A percentile compares a stretch with the other conserved stretches of the same genome.
Conservation (phyloP, 345 rosid genomes). For the Ceriops zippeliana region DNA sequence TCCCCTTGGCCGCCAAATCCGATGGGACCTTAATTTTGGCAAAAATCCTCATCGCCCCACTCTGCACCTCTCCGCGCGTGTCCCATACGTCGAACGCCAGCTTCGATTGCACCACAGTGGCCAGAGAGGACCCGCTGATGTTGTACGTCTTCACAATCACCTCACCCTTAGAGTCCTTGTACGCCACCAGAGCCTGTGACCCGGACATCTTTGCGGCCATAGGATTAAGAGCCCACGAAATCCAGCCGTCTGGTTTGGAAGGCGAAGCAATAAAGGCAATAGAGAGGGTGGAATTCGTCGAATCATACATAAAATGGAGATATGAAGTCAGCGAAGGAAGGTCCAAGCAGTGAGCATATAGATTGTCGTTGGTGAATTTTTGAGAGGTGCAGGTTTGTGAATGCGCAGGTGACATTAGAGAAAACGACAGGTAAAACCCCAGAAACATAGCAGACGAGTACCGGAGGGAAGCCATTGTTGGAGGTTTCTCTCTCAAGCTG, state of each 20-base stretch:
- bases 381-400: constrained; percentile 13
- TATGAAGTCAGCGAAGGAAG: constrained; percentile 24
- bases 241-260: constrained; percentile 20
- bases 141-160: constrained; percentile 42
- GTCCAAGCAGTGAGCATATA: constrained; percentile 26
- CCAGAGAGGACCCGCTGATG: constrained; percentile 26
- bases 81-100: constrained; percentile 62
- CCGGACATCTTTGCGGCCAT: constrained; percentile 14
- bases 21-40: constrained; percentile 57
- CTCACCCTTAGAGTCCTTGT: constrained; percentile 12
- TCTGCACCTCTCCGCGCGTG: constrained; percentile 35
- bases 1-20: constrained; percentile 29
- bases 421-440: not conserved
- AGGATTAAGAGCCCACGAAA: constrained; percentile 29
- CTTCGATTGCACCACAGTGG: constrained; percentile 28
- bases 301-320: constrained; percentile 20
- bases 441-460: not conserved
- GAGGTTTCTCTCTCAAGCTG: too few species aligned
- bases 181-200: constrained; percentile 25
- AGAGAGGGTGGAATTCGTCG: constrained; percentile 21
- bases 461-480: constrained; percentile 7
- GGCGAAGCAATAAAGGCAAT: constrained; percentile 25
- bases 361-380: constrained; percentile 9
- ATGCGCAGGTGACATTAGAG: not conserved
- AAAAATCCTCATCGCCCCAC: constrained; percentile 38